Percentiles rank a stretch among this genome's conserved stretches.
These are phyloP conservation scores for Candida khao-thaluensis DNA, from an alignment of 805 yeast species.

Conservation along the genomic window DNA sequence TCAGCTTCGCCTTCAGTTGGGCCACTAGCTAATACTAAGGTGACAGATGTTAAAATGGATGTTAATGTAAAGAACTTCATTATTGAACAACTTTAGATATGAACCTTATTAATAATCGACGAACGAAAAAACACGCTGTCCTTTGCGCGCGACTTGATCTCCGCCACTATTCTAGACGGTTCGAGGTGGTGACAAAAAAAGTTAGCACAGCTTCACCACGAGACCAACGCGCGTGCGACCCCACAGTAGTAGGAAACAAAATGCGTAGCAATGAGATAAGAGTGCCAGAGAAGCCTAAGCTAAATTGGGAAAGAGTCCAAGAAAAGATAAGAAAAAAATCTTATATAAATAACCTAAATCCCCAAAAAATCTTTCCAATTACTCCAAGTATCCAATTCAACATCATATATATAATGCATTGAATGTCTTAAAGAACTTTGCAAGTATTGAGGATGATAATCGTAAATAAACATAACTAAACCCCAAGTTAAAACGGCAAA, in stretches of 20 bases:
- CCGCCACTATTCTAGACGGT: too few species aligned
- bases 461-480: conserved; percentile 66
- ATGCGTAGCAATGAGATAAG: too few species aligned
- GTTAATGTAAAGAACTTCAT: conserved; percentile 45
- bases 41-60: conserved; percentile 38
- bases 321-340: too few species aligned
- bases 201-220: too few species aligned
- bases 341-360: conserved; percentile 4
- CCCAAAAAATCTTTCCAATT: conserved; percentile 48
- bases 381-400: conserved; percentile 51
- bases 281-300: too few species aligned
- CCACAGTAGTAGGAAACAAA: too few species aligned
- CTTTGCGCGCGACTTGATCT: too few species aligned
- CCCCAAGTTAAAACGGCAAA: conserved; percentile 73
- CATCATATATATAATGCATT: conserved; percentile 69
- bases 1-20: conserved; percentile 56
- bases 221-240: too few species aligned
- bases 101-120: conserved; percentile 7
- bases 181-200: too few species aligned
- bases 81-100: too few species aligned
- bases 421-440: conserved; percentile 66
- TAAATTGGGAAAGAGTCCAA: too few species aligned
- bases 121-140: conserved; percentile 5
- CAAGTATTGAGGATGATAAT: conserved; percentile 57
- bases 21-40: conserved; percentile 38